Evolutionary conservation across 345 rosid genomes (phyloP).

Genomic region (Kernera saxatilis): DNA sequence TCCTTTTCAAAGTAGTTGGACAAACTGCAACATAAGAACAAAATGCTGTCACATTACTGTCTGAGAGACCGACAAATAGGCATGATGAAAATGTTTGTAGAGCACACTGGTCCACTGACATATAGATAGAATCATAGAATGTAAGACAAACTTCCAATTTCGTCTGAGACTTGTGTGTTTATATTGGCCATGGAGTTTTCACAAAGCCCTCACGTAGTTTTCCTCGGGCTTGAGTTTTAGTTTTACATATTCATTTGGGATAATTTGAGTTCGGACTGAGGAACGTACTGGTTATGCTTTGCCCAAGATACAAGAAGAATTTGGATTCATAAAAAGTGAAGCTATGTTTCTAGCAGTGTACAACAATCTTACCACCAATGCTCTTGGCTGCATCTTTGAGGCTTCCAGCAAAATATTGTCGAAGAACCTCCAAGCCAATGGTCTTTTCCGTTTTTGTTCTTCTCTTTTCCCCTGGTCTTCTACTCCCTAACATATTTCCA

Average conservation of each 20-base stretch:
- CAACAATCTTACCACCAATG: conserved; percentile 67
- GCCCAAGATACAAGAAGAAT: conserved; percentile 1
- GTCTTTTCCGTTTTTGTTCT: conserved; percentile 76
- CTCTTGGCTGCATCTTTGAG: conserved; percentile 96
- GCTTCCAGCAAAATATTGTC: conserved; percentile 88
- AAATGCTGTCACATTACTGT: conserved; percentile 16
- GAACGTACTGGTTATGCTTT: conserved; percentile 1
- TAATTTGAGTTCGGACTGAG: background rate
- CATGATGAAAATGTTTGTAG: background rate
- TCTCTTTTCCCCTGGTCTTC: conserved; percentile 56
- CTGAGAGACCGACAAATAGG: background rate
- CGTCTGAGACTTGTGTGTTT: background rate
- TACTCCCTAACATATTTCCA: conserved; percentile 29
- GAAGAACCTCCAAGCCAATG: conserved; percentile 79
- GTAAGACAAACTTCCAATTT: background rate
- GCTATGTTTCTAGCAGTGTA: conserved; percentile 10
- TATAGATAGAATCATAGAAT: background rate
- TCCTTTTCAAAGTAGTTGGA: conserved; percentile 93
- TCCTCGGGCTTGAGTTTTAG: background rate
- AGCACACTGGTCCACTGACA: background rate
- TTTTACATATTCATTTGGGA: background rate
- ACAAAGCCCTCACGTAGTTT: background rate
- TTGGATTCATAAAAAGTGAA: background rate
- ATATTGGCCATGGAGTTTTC: background rate
- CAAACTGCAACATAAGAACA: conserved; percentile 61